Evolutionary conservation across 768 basidiomycete genomes (phyloP), one percentile per base, ranked within the genome.

Genomic region (Russula olivacea): DNA sequence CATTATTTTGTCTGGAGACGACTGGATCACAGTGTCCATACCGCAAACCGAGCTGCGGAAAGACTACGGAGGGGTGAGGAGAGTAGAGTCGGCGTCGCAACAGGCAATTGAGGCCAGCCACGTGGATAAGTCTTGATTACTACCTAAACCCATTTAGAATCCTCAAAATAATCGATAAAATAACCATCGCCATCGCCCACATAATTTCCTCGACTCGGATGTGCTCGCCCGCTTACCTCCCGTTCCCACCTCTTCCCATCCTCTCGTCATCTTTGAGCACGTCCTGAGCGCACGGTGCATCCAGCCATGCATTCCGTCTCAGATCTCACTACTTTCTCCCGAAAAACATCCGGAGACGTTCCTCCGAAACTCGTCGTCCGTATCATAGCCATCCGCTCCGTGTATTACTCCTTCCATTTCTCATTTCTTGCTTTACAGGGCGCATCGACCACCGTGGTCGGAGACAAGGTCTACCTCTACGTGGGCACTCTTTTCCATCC

Each of bases 361-460:
- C 93, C 93, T 12, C 85, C 90, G 49, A 91, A 88, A 71, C 86
- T 94, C 49, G 89, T 95, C 62, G 91, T 91, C 78, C 62, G 89
- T 80, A 34, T 23, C 56, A 23, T 53, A 14, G n/a, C 25, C 32
- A 0, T 8, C 30, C 23, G 11, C 32, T 19, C 34, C 55, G 23
- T 40, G 38, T 51, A 21, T 59, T 7, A 1, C 23, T 19, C 25
- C 45, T 19, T 50, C 58, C 51, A 58, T 45, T 50, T 38, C 38
- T 53, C 59, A 45, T 47, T 47, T 58, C 48, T 51, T 51, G 30
- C 58, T 48, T 62, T 38, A 47, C 65, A 91, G 89, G 93, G 93
- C 59, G 89, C 93, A 25, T 92, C 91, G 9, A 91, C 91, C n/a
- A 94, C 93, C 45, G 87, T 93, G 63, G 82, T 93, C 38, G 90